These are phyloP conservation scores for Zarea fungicola DNA, from an alignment of 2,329 filamentous ascomycete species.

Conservation along the genomic window DNA sequence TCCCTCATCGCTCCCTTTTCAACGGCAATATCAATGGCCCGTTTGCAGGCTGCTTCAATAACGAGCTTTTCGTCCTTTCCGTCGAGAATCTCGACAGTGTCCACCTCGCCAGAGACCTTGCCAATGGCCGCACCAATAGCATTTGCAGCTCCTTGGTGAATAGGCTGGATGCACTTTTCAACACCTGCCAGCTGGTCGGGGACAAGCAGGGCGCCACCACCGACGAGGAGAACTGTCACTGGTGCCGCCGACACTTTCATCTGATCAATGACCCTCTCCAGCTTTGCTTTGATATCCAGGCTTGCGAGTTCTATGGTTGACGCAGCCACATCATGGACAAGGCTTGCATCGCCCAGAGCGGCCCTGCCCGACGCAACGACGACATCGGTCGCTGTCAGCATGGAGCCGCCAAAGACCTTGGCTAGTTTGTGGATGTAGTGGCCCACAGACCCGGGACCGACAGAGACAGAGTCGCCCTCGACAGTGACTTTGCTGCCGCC, in stretches of 20 bases:
- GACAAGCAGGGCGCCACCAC: conserved; percentile 50
- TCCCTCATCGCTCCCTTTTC: conserved; percentile 25
- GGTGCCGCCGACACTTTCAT: conserved; percentile 52
- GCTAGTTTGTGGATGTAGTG: conserved; percentile 43
- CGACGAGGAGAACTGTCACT: conserved; percentile 50
- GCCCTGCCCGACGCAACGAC: conserved; percentile 34
- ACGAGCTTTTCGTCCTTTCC: conserved; percentile 32
- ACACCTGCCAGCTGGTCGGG: conserved; percentile 44
- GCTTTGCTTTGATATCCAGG: conserved; percentile 36
- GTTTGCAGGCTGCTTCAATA: conserved; percentile 34
- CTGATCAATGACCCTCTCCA: conserved; percentile 48
- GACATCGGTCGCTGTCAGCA: conserved; percentile 49
- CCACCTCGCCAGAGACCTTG: conserved; percentile 47
- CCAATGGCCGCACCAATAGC: conserved; percentile 57
- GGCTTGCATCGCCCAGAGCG: conserved; percentile 24
- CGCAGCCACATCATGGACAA: conserved; percentile 23
- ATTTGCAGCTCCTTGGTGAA: conserved; percentile 51
- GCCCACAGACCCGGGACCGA: conserved; percentile 55
- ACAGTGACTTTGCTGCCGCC: conserved; percentile 40
- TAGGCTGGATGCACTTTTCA: conserved; percentile 44
- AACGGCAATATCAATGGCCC: conserved; percentile 26
- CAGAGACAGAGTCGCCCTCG: conserved; percentile 28
- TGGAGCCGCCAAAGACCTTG: conserved; percentile 47
- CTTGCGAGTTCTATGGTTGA: conserved; percentile 19
- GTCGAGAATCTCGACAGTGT: conserved; percentile 43